Conservation (phyloP, 2,329 filamentous ascomycete species). For the Alternaria solani region DNA sequence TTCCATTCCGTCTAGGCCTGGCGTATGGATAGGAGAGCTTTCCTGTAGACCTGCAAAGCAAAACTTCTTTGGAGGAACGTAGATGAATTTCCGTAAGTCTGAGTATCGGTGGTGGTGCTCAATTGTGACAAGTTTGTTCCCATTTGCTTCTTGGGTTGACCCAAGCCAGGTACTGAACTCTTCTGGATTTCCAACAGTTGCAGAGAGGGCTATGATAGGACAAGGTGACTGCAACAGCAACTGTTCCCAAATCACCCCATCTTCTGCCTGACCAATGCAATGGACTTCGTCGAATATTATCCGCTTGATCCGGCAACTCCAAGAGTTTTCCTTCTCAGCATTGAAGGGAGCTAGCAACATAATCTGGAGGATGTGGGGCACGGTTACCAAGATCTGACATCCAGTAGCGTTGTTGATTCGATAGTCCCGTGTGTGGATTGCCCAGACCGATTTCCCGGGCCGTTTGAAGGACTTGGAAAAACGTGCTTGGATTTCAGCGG, state of each 20-base stretch:
- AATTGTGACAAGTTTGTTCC: slow-evolving; percentile 72
- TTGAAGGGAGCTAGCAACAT: slow-evolving; percentile 67
- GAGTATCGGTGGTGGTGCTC: slow-evolving; percentile 74
- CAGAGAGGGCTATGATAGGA: slow-evolving; percentile 79
- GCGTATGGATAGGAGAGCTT: slow-evolving; percentile 1
- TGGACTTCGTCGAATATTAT: slow-evolving; percentile 87
- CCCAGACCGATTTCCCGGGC: slow-evolving; percentile 71
- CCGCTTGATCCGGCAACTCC: slow-evolving; percentile 45
- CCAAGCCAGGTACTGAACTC: slow-evolving; percentile 74
- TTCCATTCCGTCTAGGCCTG: neutral
- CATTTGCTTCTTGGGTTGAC: slow-evolving; percentile 68
- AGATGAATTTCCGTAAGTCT: slow-evolving; percentile 73
- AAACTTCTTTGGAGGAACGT: slow-evolving; percentile 25
- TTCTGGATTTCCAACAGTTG: slow-evolving; percentile 77
- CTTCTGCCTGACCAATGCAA: slow-evolving; percentile 77
- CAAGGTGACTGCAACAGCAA: slow-evolving; percentile 75
- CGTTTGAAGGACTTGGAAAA: slow-evolving; percentile 67
- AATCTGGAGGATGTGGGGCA: slow-evolving; percentile 79
- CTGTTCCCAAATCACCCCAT: slow-evolving; percentile 81
- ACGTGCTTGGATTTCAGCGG: slow-evolving; percentile 76
- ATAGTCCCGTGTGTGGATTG: slow-evolving; percentile 77
- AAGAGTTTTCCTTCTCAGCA: slow-evolving; percentile 61
- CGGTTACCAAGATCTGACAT: slow-evolving; percentile 78
- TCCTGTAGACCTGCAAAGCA: slow-evolving; percentile 9
- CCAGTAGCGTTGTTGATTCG: slow-evolving; percentile 74